Conservation (phyloP, 805 yeast genomes). For the Spencermartinsiella europaea region DNA sequence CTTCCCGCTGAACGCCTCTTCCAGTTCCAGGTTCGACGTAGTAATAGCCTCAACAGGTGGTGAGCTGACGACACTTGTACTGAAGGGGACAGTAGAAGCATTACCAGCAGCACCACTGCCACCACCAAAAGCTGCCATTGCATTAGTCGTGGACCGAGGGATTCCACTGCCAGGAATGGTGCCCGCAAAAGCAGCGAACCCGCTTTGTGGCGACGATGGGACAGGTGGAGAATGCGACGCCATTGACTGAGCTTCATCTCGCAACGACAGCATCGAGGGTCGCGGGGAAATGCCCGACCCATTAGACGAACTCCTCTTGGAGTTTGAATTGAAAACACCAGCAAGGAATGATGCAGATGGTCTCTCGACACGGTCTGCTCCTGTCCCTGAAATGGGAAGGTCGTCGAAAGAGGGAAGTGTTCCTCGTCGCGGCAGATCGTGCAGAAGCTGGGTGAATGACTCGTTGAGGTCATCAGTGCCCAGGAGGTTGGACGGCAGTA, state of each 20-base stretch:
- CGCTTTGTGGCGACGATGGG: constrained; percentile 15
- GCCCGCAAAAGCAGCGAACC: constrained; percentile 4
- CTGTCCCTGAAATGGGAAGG: not conserved
- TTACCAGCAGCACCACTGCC: too few relatives aligned
- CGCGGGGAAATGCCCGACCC: constrained; percentile 16
- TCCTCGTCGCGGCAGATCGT: constrained; percentile 11
- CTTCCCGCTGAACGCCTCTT: not conserved
- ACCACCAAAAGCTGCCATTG: too few relatives aligned
- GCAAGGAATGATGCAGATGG: constrained; percentile 16
- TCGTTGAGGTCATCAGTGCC: constrained; percentile 24
- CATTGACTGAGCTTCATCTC: constrained; percentile 1
- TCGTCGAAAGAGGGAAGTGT: not conserved
- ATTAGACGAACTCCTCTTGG: constrained; percentile 7
- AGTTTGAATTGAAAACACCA: constrained; percentile 8
- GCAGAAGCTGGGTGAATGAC: constrained; percentile 17
- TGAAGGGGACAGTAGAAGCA: not conserved
- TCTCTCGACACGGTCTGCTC: not conserved
- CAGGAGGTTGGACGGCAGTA: constrained; percentile 35
- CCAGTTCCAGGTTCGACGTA: not conserved
- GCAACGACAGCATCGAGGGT: constrained; percentile 16
- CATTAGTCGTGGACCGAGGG: too few relatives aligned
- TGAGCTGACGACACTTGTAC: not conserved
- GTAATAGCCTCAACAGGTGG: not conserved
- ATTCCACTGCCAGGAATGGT: too few relatives aligned
- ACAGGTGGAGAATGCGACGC: constrained; percentile 6